Percentiles rank a stretch among this genome's conserved stretches.
Conservation (phyloP, 2,329 filamentous ascomycete species). For the Rosellinia necatrix region DNA sequence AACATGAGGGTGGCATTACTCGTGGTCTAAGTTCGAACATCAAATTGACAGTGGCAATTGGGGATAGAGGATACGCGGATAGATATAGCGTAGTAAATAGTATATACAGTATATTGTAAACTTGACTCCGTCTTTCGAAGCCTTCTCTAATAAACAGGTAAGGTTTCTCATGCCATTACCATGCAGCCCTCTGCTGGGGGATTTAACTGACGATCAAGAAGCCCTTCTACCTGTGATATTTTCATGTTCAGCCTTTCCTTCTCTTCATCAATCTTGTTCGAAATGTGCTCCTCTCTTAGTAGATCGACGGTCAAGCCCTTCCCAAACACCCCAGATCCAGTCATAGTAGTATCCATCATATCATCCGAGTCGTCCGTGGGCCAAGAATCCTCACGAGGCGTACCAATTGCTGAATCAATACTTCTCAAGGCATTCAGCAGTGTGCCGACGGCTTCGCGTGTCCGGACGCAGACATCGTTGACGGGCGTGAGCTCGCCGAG, state of each 20-base stretch:
- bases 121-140: too few relatives aligned
- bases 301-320: neutral
- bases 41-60: too few relatives aligned
- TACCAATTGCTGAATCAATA: slow-evolving; percentile 1
- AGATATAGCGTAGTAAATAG: too few relatives aligned
- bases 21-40: too few relatives aligned
- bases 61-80: too few relatives aligned
- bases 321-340: neutral
- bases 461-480: neutral
- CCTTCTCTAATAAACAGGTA: too few relatives aligned
- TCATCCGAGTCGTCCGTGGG: neutral
- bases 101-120: too few relatives aligned
- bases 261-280: neutral
- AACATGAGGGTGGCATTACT: too few relatives aligned
- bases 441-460: neutral
- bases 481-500: neutral
- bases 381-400: neutral
- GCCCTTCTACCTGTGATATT: neutral
- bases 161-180: too few relatives aligned
- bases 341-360: neutral
- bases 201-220: neutral
- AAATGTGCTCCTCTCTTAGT: neutral
- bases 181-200: too few relatives aligned
- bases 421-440: neutral
- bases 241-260: neutral